Evolutionary conservation across 805 yeast species (phyloP).

Genomic region (Yarrowia sp.): DNA sequence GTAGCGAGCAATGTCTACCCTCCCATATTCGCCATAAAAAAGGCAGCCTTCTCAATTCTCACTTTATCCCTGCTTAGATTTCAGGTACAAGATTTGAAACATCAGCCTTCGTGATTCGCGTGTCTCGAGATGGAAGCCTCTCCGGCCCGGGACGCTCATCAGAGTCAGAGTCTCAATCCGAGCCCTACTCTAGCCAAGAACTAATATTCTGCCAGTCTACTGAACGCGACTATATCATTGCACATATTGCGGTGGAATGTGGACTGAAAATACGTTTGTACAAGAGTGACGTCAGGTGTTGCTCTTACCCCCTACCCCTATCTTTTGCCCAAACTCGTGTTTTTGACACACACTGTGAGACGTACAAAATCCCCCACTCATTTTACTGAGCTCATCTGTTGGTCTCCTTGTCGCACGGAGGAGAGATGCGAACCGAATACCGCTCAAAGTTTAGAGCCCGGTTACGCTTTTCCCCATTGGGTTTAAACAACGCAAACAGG

Average conservation of each 20-base stretch:
- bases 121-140: neutral
- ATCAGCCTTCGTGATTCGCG: neutral
- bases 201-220: neutral
- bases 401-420: neutral
- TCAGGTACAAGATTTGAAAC: slow-evolving; percentile 19
- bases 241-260: neutral
- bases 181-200: neutral
- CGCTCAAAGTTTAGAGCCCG: neutral
- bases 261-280: neutral
- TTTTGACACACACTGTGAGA: neutral
- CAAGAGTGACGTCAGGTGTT: neutral
- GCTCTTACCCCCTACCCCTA: neutral
- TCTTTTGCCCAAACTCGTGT: neutral
- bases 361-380: neutral
- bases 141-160: too few relatives aligned
- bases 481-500: slow-evolving; percentile 17
- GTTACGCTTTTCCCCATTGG: neutral
- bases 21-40: too few relatives aligned
- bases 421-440: neutral
- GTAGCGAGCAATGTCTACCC: too few relatives aligned
- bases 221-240: neutral
- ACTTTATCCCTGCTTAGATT: slow-evolving; percentile 5
- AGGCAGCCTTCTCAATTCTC: neutral
- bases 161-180: neutral
- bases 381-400: neutral